Evolutionary conservation across 2,329 filamentous ascomycete genomes (phyloP).

Genomic region (Mycosphaerella arachidis): DNA sequence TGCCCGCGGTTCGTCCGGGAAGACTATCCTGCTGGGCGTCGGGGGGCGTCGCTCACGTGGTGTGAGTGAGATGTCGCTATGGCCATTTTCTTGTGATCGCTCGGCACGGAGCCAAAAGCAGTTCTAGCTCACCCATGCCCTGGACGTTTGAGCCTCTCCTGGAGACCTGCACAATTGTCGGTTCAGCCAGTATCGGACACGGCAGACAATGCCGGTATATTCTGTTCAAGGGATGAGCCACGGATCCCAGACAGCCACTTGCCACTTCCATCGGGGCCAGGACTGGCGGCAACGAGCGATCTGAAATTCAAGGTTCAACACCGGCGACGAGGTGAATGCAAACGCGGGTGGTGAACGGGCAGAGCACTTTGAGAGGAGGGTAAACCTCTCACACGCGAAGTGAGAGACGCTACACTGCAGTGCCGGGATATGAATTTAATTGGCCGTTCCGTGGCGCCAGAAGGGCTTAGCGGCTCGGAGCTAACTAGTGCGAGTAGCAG

Average conservation of each 20-base stretch:
- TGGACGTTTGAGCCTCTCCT: constrained; percentile 1
- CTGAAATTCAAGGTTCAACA: not conserved
- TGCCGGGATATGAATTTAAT: not conserved
- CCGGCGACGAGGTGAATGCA: not conserved
- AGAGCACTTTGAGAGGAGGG: not conserved
- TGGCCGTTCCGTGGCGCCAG: not conserved
- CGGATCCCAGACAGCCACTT: not conserved
- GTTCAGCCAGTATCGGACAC: not conserved
- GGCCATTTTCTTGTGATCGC: not conserved
- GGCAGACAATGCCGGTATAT: not conserved
- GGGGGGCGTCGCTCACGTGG: not conserved
- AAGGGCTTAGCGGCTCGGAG: not conserved
- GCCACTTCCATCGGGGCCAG: not conserved
- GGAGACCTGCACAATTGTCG: not conserved
- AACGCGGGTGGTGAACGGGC: not conserved
- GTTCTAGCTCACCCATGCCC: not conserved
- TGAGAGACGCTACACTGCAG: not conserved
- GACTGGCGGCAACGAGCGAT: not conserved
- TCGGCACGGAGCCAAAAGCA: not conserved
- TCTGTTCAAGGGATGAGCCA: not conserved
- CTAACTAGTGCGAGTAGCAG: not conserved
- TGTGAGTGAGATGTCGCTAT: not conserved
- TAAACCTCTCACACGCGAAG: not conserved
- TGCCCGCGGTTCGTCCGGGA: not conserved
- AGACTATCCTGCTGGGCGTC: not conserved